A percentile compares a stretch with the other conserved stretches of the same genome.
Evolutionary conservation across 192 early-diverging fungal genomes (phyloP).

Genomic region (Coemansia reversa): DNA sequence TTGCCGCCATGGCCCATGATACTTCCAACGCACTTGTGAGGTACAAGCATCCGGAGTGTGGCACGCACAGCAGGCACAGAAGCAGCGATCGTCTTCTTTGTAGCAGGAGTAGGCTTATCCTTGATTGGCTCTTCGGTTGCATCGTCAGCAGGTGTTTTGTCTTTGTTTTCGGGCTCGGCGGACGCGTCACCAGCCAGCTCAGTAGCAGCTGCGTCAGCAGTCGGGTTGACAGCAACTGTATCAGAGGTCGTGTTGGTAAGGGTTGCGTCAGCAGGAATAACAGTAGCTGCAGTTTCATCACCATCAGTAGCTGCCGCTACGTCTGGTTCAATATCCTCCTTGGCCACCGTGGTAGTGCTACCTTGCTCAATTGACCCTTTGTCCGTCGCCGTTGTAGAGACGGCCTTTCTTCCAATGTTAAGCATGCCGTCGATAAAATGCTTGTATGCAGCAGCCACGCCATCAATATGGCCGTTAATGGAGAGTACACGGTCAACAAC

Average conservation of each 20-base stretch:
- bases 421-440: constrained; percentile 31
- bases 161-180: constrained; percentile 1
- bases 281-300: neutral
- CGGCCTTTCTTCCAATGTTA: constrained; percentile 12
- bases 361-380: no score
- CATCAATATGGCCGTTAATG: constrained; percentile 34
- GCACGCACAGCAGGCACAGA: neutral
- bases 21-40: constrained; percentile 53
- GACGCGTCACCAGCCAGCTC: neutral
- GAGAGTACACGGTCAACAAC: constrained; percentile 53
- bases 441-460: constrained; percentile 32
- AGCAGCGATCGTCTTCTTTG: neutral
- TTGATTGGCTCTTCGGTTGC: constrained; percentile 6
- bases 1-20: constrained; percentile 54
- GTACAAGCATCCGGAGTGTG: constrained; percentile 47
- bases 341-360: no score
- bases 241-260: neutral
- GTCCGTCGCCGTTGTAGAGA: neutral
- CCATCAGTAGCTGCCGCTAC: no score
- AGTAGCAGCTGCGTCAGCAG: constrained; percentile 1
- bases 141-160: neutral
- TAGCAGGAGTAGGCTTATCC: constrained; percentile 3
- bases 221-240: neutral
- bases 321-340: no score
- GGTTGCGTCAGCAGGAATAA: neutral